These are phyloP conservation scores for Colletotrichum sidae DNA, from an alignment of 2,329 filamentous ascomycete genomes.

Conservation along the genomic window DNA sequence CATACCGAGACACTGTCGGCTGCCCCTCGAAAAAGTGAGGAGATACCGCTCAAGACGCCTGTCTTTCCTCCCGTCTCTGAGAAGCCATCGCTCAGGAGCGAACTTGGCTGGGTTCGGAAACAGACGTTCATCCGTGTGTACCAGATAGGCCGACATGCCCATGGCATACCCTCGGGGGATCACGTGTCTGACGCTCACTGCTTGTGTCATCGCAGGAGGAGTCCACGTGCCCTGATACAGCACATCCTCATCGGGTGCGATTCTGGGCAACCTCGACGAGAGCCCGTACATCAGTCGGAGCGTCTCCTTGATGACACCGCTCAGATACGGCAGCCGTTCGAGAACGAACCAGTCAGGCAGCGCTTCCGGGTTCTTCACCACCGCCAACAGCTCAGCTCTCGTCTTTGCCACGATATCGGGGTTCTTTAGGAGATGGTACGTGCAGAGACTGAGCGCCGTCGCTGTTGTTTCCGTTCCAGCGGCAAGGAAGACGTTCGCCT, in stretches of 20 bases:
- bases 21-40: too few species aligned
- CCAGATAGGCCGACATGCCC: constrained; percentile 18
- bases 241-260: constrained; percentile 45
- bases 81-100: too few species aligned
- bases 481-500: constrained; percentile 50
- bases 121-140: too few species aligned
- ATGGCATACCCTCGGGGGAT: constrained; percentile 44
- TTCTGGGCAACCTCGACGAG: constrained; percentile 43
- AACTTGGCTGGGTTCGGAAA: too few species aligned
- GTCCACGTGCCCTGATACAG: constrained; percentile 43
- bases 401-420: not conserved
- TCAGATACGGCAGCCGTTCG: constrained; percentile 51
- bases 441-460: constrained; percentile 14
- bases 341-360: constrained; percentile 40
- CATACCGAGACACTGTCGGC: too few species aligned
- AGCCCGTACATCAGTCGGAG: constrained; percentile 55
- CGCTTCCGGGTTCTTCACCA: not conserved
- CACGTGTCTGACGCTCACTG: constrained; percentile 37
- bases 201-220: not conserved
- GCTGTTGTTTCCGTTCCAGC: constrained; percentile 51
- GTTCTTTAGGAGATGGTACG: constrained; percentile 9
- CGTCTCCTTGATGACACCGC: constrained; percentile 51
- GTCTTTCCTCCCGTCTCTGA: too few species aligned
- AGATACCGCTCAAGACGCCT: too few species aligned
- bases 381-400: constrained; percentile 2